Conservation (phyloP, 1,139 yeast species). For the Pneumocystis sp. region DNA sequence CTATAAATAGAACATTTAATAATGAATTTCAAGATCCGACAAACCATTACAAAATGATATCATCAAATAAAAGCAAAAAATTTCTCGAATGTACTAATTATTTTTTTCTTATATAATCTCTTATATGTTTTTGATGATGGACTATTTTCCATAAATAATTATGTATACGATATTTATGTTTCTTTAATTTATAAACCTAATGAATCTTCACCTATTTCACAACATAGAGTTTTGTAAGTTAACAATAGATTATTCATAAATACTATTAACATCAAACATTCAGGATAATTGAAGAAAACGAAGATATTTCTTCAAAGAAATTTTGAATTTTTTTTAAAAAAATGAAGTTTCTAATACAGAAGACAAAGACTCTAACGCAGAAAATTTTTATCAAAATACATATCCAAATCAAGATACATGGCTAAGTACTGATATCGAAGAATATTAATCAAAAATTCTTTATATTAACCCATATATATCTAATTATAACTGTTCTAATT, state of each 20-base stretch:
- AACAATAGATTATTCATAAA: neutral
- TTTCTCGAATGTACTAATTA: neutral
- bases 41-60: neutral
- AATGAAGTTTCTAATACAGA: constrained; percentile 26
- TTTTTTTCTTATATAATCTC: neutral
- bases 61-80: neutral
- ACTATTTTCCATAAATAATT: neutral
- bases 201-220: neutral
- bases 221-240: neutral
- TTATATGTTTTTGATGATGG: neutral
- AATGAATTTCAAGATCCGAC: neutral
- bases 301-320: neutral
- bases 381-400: constrained; percentile 79
- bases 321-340: neutral
- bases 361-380: constrained; percentile 78
- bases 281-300: neutral
- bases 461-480: neutral
- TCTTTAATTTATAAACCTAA: neutral
- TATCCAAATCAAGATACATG: constrained; percentile 76
- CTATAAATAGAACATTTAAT: neutral
- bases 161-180: neutral
- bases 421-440: neutral
- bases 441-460: neutral
- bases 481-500: neutral
- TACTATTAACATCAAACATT: neutral